phyloP scores from a whole-genome alignment of 331 rosid species.

The Telfairia occidentalis region DNA sequence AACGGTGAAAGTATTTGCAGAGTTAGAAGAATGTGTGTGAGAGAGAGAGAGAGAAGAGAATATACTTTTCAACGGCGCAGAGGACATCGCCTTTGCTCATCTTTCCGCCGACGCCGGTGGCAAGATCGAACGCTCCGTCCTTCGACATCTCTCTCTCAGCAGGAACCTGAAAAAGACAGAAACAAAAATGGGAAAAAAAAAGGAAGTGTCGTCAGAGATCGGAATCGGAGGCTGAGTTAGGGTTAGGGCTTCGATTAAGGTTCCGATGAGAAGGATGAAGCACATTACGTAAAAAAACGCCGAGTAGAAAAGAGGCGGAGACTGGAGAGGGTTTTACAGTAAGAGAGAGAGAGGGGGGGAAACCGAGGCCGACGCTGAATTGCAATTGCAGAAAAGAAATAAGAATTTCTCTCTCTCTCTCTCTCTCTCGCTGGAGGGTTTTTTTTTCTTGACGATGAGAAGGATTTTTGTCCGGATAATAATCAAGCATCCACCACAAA shows the following conservation, averaged over 20 bases:
- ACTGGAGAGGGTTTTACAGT: neutral
- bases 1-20: neutral
- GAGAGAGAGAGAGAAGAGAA: neutral
- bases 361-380: neutral
- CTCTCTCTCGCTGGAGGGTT: too few relatives aligned
- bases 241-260: neutral
- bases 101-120: constrained; percentile 65
- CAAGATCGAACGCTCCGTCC: constrained; percentile 57
- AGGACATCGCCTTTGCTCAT: constrained; percentile 43
- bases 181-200: too few relatives aligned
- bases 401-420: too few relatives aligned
- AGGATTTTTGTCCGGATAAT: too few relatives aligned
- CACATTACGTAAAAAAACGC: neutral
- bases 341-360: too few relatives aligned
- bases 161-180: neutral
- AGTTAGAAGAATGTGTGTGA: neutral
- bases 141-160: constrained; percentile 14
- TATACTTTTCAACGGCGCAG: constrained; percentile 50
- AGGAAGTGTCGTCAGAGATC: neutral
- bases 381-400: too few relatives aligned
- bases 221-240: neutral
- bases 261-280: neutral
- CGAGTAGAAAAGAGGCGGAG: neutral
- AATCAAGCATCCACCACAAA: too few relatives aligned
- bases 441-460: too few relatives aligned